Evolutionary conservation across 345 rosid species (phyloP).

Genomic region (Citrus hindsii): DNA sequence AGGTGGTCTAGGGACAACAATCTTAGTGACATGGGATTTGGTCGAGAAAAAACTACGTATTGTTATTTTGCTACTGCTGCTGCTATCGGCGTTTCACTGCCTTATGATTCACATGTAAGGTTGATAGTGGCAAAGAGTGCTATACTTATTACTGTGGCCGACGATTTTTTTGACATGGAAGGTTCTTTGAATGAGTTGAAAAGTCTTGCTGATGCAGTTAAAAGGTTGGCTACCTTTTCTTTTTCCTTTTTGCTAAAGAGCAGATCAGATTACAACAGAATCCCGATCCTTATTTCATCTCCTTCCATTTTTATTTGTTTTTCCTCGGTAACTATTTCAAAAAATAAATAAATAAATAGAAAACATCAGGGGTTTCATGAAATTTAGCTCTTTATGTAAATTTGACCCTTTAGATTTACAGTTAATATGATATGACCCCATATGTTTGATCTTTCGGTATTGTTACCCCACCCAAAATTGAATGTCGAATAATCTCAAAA

Average conservation of each 20-base stretch:
- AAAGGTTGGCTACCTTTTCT: conserved; percentile 23
- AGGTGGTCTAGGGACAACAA: conserved; percentile 57
- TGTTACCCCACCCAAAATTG: neutral
- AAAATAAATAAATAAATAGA: too few species aligned
- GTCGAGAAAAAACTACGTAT: conserved; percentile 57
- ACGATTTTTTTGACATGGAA: conserved; percentile 58
- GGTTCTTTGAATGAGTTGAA: conserved; percentile 49
- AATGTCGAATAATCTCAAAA: neutral
- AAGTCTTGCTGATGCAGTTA: conserved; percentile 43
- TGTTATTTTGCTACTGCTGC: conserved; percentile 52
- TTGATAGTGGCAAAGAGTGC: conserved; percentile 42
- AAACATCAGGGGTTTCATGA: too few species aligned
- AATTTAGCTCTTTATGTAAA: too few species aligned
- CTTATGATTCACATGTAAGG: conserved; percentile 32
- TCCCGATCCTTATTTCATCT: too few species aligned
- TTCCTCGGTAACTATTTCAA: too few species aligned
- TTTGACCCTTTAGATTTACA: too few species aligned
- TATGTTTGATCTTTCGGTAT: too few species aligned
- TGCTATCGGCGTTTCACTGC: conserved; percentile 25
- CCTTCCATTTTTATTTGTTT: too few species aligned
- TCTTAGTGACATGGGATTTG: conserved; percentile 56
- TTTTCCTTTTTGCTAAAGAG: too few species aligned
- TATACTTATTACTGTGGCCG: conserved; percentile 52
- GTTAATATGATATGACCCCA: too few species aligned
- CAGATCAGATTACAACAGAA: too few species aligned